phyloP scores from a whole-genome alignment of 129 eudicot species.

The Saussurea involucrata region DNA sequence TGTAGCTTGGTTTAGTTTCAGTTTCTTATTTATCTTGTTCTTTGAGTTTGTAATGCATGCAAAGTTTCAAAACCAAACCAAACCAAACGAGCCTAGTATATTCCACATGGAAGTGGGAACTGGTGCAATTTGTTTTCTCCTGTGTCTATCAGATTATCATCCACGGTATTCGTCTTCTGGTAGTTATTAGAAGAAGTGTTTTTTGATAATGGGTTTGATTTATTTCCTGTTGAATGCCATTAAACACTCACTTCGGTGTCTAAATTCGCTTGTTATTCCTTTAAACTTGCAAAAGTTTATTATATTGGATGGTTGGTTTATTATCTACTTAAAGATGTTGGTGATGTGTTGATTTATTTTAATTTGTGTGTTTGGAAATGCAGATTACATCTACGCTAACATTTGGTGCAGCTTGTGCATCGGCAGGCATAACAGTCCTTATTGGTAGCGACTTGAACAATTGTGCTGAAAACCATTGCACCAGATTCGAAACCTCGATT shows the following conservation, averaged over 20 bases:
- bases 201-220: not conserved
- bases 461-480: slow-evolving; percentile 46
- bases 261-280: not conserved
- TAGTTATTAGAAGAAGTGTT: not conserved
- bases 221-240: not conserved
- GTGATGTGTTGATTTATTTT: not conserved
- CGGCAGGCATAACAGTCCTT: slow-evolving; percentile 77
- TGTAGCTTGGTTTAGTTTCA: no score
- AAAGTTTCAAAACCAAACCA: no score
- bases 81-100: no score
- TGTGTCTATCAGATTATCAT: no score
- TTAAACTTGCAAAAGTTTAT: not conserved
- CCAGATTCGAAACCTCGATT: slow-evolving; percentile 41
- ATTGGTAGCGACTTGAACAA: slow-evolving; percentile 38
- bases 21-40: no score
- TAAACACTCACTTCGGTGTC: not conserved
- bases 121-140: no score
- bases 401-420: slow-evolving; percentile 82
- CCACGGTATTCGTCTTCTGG: no score
- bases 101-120: no score
- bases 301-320: not conserved
- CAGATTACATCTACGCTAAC: slow-evolving; percentile 75
- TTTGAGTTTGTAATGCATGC: no score
- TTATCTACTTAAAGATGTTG: not conserved
- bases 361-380: not conserved